Percentiles rank a stretch among this genome's conserved stretches.
Evolutionary conservation across 257 asterid species (phyloP).

Genomic region (Solanum pennellii): DNA sequence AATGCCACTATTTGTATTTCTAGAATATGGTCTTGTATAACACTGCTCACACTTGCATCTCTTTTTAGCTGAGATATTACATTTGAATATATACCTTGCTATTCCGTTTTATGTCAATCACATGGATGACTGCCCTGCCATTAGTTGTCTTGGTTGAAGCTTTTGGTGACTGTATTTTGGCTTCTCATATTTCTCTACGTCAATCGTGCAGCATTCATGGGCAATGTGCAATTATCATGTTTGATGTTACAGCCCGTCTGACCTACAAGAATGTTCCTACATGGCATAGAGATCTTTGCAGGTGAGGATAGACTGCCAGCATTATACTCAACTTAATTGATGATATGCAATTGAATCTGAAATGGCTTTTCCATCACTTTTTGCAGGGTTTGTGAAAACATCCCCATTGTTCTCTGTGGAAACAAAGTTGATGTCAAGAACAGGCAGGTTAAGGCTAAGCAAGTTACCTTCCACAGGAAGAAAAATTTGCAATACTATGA

Average conservation of each 20-base stretch:
- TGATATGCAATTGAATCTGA: not conserved
- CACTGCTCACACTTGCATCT: not conserved
- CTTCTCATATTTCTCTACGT: not conserved
- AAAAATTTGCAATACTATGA: conserved; percentile 85
- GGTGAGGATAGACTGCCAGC: conserved; percentile 22
- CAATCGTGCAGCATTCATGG: conserved; percentile 67
- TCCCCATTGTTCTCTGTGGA: conserved; percentile 83
- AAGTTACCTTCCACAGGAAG: conserved; percentile 84
- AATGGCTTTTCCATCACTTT: not conserved
- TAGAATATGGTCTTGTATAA: not conserved
- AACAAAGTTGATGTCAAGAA: conserved; percentile 91
- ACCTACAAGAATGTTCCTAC: conserved; percentile 89
- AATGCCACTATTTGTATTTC: not conserved
- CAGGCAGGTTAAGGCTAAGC: conserved; percentile 89
- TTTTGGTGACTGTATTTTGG: not conserved
- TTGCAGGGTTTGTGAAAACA: conserved; percentile 67
- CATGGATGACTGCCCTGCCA: not conserved
- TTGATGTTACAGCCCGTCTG: conserved; percentile 85
- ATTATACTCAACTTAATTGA: not conserved
- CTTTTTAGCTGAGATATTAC: not conserved
- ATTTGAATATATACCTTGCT: not conserved
- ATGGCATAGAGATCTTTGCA: conserved; percentile 95
- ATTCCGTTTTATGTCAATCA: not conserved
- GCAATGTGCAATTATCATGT: conserved; percentile 88
- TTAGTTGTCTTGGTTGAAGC: not conserved